Percentiles rank a stretch among this genome's conserved stretches.
phyloP scores from a whole-genome alignment of 1,139 yeast genomes.

The Sugiyamaella neomexicana region DNA sequence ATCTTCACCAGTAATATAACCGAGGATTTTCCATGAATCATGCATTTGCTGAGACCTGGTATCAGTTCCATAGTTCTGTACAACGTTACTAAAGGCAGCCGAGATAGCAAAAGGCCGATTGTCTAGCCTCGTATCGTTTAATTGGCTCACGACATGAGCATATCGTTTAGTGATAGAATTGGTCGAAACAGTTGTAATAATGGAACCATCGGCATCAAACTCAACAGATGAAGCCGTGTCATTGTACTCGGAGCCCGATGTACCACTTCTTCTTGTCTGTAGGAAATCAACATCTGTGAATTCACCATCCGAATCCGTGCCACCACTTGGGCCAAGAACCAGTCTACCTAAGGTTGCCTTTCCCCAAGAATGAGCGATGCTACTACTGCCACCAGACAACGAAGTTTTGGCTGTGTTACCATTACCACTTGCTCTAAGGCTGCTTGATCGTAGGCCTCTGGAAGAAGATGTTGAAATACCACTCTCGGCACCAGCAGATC shows the following conservation, averaged over 20 bases:
- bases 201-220: conserved; percentile 2
- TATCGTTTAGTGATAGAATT: conserved; percentile 47
- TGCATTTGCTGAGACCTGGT: conserved; percentile 41
- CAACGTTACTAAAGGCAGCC: conserved; percentile 53
- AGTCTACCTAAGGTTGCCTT: conserved; percentile 38
- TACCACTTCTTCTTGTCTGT: conserved; percentile 28
- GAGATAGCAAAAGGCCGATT: conserved; percentile 53
- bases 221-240: conserved; percentile 17
- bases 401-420: conserved; percentile 8
- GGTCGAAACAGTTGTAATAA: not conserved
- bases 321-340: conserved; percentile 41
- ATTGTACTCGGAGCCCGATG: not conserved
- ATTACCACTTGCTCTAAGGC: conserved; percentile 1
- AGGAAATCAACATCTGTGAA: conserved; percentile 38
- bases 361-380: conserved; percentile 34
- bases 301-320: conserved; percentile 26
- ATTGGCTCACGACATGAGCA: conserved; percentile 67
- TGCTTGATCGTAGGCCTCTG: conserved; percentile 3
- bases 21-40: conserved; percentile 42
- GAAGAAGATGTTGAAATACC: not conserved
- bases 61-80: conserved; percentile 35
- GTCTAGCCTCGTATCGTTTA: conserved; percentile 67
- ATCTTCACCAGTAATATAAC: conserved; percentile 34
- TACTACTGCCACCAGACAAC: not conserved
- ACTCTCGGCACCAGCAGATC: conserved; percentile 4